A percentile compares a stretch with the other conserved stretches of the same genome.
Conservation (phyloP, 306 rosid genomes). For the Ziziphus jujuba region DNA sequence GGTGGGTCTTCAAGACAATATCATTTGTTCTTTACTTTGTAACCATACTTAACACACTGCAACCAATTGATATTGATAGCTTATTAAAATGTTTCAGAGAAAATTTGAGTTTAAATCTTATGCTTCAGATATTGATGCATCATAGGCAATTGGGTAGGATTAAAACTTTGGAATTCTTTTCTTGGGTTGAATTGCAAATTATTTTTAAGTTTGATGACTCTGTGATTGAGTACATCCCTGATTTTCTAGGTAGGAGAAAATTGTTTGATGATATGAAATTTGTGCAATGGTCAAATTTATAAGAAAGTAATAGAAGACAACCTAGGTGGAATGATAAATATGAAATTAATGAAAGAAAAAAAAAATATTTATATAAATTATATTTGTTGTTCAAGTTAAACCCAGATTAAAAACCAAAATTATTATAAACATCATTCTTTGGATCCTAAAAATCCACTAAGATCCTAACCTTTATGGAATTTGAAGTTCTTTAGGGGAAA, state of each 20-base stretch:
- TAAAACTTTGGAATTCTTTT: slow-evolving; percentile 58
- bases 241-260: slow-evolving; percentile 74
- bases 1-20: slow-evolving; percentile 15
- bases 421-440: no score
- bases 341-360: no score
- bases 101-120: slow-evolving; percentile 41
- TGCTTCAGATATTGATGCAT: slow-evolving; percentile 53
- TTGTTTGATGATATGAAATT: slow-evolving; percentile 71
- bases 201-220: slow-evolving; percentile 50
- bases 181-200: slow-evolving; percentile 65
- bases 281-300: slow-evolving; percentile 44
- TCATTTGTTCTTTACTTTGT: slow-evolving; percentile 46
- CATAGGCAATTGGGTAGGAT: slow-evolving; percentile 61
- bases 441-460: no score
- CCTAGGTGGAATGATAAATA: no score
- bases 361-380: no score
- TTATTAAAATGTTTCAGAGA: slow-evolving; percentile 36
- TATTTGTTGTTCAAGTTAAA: no score
- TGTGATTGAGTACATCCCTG: slow-evolving; percentile 69
- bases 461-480: no score
- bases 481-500: no score
- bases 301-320: no score
- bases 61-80: slow-evolving; percentile 28
- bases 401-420: no score
- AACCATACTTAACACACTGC: slow-evolving; percentile 22